Conservation (phyloP, 495 filamentous ascomycete species). For the Neurospora terricola region DNA sequence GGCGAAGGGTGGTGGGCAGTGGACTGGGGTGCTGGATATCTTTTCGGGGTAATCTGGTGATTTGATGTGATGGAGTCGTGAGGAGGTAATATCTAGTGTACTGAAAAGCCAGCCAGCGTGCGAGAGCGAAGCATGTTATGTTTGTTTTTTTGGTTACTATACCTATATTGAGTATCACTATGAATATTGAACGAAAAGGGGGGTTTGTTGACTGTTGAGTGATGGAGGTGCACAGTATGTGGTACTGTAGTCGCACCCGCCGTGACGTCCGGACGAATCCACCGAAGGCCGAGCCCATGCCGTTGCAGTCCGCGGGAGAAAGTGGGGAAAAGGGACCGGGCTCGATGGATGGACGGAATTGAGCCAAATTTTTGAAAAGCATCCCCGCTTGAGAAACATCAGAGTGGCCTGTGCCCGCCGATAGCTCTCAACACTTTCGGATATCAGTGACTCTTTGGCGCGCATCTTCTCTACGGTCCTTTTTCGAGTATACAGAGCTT, state of each 20-base stretch:
- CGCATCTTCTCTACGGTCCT: neutral
- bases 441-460: neutral
- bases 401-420: neutral
- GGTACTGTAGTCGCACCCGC: neutral
- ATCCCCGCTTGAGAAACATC: neutral
- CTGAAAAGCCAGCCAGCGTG: neutral
- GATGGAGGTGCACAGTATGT: neutral
- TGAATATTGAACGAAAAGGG: neutral
- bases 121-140: neutral
- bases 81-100: neutral
- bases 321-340: neutral
- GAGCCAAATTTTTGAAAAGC: neutral
- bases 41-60: constrained; percentile 33
- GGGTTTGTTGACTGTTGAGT: neutral
- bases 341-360: neutral
- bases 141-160: neutral
- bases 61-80: neutral
- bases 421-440: neutral
- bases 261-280: neutral
- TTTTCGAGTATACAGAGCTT: neutral
- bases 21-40: constrained; percentile 61
- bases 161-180: neutral
- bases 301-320: neutral
- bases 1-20: constrained; percentile 42
- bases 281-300: neutral